Conservation (phyloP, 1,284 basidiomycete species). For the Anthracocystis walkeri region DNA sequence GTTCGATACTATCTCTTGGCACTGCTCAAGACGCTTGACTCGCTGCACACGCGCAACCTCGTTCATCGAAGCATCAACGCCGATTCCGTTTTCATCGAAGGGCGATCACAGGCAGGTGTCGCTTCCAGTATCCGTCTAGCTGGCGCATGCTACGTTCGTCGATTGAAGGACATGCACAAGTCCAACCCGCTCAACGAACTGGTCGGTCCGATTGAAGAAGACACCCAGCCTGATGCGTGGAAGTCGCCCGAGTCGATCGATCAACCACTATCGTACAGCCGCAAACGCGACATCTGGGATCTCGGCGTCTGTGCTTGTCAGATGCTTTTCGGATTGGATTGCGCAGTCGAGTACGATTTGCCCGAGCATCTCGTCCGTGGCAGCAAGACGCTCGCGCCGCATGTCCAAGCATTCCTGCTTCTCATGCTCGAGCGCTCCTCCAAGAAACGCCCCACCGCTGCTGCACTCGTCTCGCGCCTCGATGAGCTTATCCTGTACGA, state of each 20-base stretch:
- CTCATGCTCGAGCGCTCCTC: slow-evolving; percentile 60
- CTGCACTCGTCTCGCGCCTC: slow-evolving; percentile 46
- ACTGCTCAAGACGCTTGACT: slow-evolving; percentile 59
- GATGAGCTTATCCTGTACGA: slow-evolving; percentile 61
- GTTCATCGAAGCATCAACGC: slow-evolving; percentile 59
- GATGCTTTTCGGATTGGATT: slow-evolving; percentile 65
- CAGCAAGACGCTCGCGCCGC: slow-evolving; percentile 27
- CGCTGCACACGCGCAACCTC: slow-evolving; percentile 57
- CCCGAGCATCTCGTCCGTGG: slow-evolving; percentile 51
- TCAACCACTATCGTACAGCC: slow-evolving; percentile 56
- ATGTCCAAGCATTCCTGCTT: slow-evolving; percentile 48
- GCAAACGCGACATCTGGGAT: slow-evolving; percentile 67
- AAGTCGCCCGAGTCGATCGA: slow-evolving; percentile 61
- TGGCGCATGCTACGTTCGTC: slow-evolving; percentile 52
- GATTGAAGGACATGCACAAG: slow-evolving; percentile 61
- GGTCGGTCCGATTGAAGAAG: slow-evolving; percentile 23
- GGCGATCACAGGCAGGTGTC: slow-evolving; percentile 18
- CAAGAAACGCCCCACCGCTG: slow-evolving; percentile 51
- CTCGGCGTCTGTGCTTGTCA: slow-evolving; percentile 63
- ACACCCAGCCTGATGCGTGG: slow-evolving; percentile 51
- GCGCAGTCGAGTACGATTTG: slow-evolving; percentile 38
- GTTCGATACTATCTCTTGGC: slow-evolving; percentile 53
- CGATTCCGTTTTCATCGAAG: slow-evolving; percentile 43
- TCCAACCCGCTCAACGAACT: slow-evolving; percentile 59
- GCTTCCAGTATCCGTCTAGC: slow-evolving; percentile 34